Evolutionary conservation across 1,284 basidiomycete species (phyloP).

Genomic region (Tilletia caries): DNA sequence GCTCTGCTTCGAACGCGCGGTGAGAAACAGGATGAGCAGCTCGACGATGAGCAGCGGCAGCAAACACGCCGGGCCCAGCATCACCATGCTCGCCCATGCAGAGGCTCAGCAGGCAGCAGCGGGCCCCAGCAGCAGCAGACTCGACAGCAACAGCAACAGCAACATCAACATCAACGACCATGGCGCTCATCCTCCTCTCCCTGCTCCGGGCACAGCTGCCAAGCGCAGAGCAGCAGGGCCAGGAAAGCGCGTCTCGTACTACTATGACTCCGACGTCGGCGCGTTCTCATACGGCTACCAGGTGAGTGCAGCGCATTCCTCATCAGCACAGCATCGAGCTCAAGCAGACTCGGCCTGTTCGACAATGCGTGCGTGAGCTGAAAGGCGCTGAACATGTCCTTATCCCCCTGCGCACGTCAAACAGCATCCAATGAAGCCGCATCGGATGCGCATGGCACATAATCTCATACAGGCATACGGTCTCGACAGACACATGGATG

Average conservation of each 20-base stretch:
- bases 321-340: not conserved
- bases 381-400: no score
- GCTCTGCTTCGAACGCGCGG: no score
- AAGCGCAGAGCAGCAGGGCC: not conserved
- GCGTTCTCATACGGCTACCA: conserved; percentile 12
- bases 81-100: not conserved
- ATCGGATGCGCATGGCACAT: conserved; percentile 64
- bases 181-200: conserved; percentile 5
- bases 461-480: conserved; percentile 85
- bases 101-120: not conserved
- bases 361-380: no score
- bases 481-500: conserved; percentile 84
- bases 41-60: not conserved
- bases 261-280: conserved; percentile 9
- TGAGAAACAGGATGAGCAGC: not conserved
- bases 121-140: not conserved
- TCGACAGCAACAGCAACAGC: not conserved
- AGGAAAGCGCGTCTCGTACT: conserved; percentile 14
- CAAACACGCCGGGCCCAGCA: not conserved
- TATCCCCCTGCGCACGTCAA: no score
- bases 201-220: not conserved
- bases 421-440: conserved; percentile 86
- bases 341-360: no score
- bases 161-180: conserved; percentile 7
- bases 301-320: not conserved